These are phyloP conservation scores for Mortierella sp. DNA, from an alignment of 371 early-diverging fungal species.

Conservation along the genomic window DNA sequence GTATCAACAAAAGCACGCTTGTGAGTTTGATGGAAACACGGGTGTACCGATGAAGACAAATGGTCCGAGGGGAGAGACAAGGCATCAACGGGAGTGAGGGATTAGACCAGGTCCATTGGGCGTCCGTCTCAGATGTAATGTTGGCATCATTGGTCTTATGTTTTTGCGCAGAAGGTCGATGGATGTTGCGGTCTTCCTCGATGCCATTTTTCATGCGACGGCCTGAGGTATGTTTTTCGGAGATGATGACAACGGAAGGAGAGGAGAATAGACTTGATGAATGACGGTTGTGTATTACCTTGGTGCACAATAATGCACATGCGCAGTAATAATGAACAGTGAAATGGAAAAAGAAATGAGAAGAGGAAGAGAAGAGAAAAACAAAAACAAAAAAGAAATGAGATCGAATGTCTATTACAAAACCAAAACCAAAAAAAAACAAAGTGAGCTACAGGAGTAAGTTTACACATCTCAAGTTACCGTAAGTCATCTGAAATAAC, in stretches of 20 bases:
- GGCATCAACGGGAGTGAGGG: background rate
- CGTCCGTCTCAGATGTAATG: background rate
- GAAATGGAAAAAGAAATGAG: background rate
- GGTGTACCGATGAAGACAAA: background rate
- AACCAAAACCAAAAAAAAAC: background rate
- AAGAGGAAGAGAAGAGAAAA: background rate
- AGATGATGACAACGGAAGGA: background rate
- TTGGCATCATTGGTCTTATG: background rate
- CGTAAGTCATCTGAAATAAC: background rate
- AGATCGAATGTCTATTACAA: background rate
- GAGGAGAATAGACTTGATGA: background rate
- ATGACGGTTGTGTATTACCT: background rate
- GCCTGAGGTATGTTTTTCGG: no score
- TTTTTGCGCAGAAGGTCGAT: background rate
- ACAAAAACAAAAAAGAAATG: background rate
- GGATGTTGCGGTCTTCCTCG: background rate
- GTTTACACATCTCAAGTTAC: background rate
- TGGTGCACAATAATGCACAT: background rate
- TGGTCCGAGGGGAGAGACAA: background rate
- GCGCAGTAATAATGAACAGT: background rate
- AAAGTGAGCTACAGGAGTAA: background rate
- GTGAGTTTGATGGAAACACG: background rate
- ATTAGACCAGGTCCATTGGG: background rate
- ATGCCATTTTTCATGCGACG: background rate
- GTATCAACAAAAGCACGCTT: background rate